Conservation (phyloP, 495 filamentous ascomycete species). For the Ascodesmis nigricans region DNA sequence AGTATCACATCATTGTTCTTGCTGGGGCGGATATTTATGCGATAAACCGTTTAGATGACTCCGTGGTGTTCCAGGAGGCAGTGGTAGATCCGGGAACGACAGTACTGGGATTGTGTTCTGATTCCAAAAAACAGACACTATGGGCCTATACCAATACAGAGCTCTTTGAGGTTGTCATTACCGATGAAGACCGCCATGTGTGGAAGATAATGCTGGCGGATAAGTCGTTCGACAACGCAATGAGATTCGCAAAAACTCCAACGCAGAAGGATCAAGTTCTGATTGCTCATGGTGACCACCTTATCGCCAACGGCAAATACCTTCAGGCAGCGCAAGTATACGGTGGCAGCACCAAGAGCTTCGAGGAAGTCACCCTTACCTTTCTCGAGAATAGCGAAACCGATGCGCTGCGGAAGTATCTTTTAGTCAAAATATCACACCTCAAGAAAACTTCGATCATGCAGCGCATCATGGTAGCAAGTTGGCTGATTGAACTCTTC, state of each 20-base stretch:
- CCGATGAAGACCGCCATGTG: constrained; percentile 75
- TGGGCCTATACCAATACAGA: constrained; percentile 83
- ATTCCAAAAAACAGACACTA: constrained; percentile 81
- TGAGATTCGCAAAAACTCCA: constrained; percentile 50
- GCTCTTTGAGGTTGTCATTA: constrained; percentile 79
- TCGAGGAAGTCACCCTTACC: constrained; percentile 79
- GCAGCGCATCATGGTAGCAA: constrained; percentile 87
- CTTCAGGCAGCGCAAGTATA: constrained; percentile 72
- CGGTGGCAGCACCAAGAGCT: constrained; percentile 85
- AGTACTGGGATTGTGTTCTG: constrained; percentile 58
- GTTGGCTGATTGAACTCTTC: constrained; percentile 86
- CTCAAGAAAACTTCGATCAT: constrained; percentile 52
- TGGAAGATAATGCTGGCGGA: constrained; percentile 77
- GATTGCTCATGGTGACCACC: constrained; percentile 69
- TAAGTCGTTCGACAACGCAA: constrained; percentile 69
- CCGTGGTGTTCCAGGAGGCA: constrained; percentile 62
- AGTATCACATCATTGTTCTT: constrained; percentile 79
- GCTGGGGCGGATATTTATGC: constrained; percentile 62
- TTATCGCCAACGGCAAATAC: constrained; percentile 57
- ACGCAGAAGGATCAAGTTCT: constrained; percentile 74
- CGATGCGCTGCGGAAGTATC: constrained; percentile 79
- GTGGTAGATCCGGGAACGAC: constrained; percentile 64
- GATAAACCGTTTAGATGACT: constrained; percentile 64
- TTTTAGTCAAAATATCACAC: constrained; percentile 57
- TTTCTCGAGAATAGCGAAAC: constrained; percentile 78